These are phyloP conservation scores for Murraya koenigii DNA, from an alignment of 345 rosid species.

Conservation along the genomic window DNA sequence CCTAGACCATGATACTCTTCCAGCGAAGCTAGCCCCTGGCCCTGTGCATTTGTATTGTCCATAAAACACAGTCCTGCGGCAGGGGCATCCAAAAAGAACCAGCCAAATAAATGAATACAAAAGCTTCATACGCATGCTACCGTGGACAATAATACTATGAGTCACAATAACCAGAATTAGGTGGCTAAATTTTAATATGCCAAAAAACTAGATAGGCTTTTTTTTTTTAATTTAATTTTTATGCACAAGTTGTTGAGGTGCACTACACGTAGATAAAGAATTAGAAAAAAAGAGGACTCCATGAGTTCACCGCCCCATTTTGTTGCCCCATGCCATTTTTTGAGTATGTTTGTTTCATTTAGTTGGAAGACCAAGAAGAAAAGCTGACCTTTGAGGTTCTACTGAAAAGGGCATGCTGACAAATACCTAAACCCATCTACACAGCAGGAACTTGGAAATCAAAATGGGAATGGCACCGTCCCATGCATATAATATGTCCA, in stretches of 20 bases:
- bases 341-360: not conserved
- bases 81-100: constrained; percentile 1
- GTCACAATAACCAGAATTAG: not conserved
- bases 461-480: constrained; percentile 4
- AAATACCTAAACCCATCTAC: constrained; percentile 15
- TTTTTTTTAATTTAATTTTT: not conserved
- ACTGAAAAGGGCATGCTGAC: constrained; percentile 7
- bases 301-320: constrained; percentile 6
- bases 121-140: not conserved
- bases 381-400: not conserved
- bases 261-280: constrained; percentile 38
- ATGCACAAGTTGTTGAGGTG: constrained; percentile 17
- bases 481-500: constrained; percentile 19
- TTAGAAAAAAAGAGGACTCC: not conserved
- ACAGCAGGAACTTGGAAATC: not conserved
- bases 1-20: constrained; percentile 89
- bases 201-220: too few species aligned
- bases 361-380: not conserved
- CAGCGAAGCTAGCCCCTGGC: constrained; percentile 76
- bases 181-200: not conserved
- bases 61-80: constrained; percentile 88
- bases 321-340: too few species aligned
- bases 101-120: constrained; percentile 8
- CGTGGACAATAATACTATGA: not conserved
- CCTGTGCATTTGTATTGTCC: constrained; percentile 97